These are phyloP conservation scores for Kalmanozyma brasiliensis DNA, from an alignment of 1,284 basidiomycete species.

Conservation along the genomic window DNA sequence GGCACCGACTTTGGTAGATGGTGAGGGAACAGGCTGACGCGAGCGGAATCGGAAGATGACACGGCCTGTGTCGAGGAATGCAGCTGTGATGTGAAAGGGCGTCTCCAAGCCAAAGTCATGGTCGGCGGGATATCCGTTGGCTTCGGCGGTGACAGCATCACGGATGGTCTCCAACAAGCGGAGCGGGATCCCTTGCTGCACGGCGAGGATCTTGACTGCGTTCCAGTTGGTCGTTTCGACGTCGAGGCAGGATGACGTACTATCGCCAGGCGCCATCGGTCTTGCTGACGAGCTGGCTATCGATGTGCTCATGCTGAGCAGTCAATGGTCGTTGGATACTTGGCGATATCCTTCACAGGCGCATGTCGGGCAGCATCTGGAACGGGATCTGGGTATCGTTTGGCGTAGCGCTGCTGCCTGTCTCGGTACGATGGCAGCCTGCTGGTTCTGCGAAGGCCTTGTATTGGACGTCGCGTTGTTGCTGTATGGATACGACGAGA, in stretches of 20 bases:
- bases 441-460: too few relatives aligned
- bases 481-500: neutral
- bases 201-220: slow-evolving; percentile 56
- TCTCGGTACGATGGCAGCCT: too few relatives aligned
- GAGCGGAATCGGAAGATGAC: slow-evolving; percentile 52
- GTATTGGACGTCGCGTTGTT: too few relatives aligned
- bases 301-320: slow-evolving; percentile 1
- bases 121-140: slow-evolving; percentile 2
- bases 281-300: slow-evolving; percentile 3
- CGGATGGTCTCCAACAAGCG: slow-evolving; percentile 22
- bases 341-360: too few relatives aligned
- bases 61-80: slow-evolving; percentile 44
- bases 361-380: too few relatives aligned
- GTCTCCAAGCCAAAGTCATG: slow-evolving; percentile 55
- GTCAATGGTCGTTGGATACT: too few relatives aligned
- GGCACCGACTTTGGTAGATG: neutral
- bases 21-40: slow-evolving; percentile 4
- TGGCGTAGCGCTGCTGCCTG: too few relatives aligned
- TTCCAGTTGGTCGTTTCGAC: slow-evolving; percentile 64
- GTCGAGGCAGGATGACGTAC: slow-evolving; percentile 22
- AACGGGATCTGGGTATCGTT: too few relatives aligned
- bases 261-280: slow-evolving; percentile 1
- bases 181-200: slow-evolving; percentile 52
- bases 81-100: slow-evolving; percentile 52
- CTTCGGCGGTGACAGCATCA: slow-evolving; percentile 13